Evolutionary conservation across 169 alveolate genomes (phyloP), one percentile per base, ranked within the genome.

Genomic region (Miamiensis avidus): DNA sequence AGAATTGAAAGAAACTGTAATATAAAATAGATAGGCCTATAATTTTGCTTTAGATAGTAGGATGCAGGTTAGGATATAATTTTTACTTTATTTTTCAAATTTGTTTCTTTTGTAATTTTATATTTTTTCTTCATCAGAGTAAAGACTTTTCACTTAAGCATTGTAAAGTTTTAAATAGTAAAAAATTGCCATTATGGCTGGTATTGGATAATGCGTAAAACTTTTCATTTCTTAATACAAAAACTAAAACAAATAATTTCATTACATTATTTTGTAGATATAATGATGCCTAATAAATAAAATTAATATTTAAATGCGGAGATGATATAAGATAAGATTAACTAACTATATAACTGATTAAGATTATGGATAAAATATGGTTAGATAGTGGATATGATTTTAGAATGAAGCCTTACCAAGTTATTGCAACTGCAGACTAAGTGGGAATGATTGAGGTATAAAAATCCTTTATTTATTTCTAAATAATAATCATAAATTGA

Each of bases 311-410:
- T 87, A 95, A 95, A 83, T 86, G 90, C 75, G 98, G 98, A 81
- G 98, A 95, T 92, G 98, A 95, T 81, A 79, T 95, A 25, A 89
- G 97, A 75, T 85, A 93, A 89, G 98, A 95, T 87, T 90, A 92
- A 28, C 91, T 95, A 15, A 93, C 96, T 6, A 77, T 95, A 1
- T 91, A 95, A 89, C 82, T 95, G 72, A 85, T 95, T 65, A 93
- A 92, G 86, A 89, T 95, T 49, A 95, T 95, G 97, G 97, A 95
- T 79, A 91, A 88, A 73, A 84, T 93, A 28, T 95, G 98, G 97
- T 79, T 92, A 27, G 87, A 93, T 34, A 76, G 89, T 34, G 91
- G 94, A 25, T 76, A 91, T 65, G 89, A 88, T 88, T 85, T 32
- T 85, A 34, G 86, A 49, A 95, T 95, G 96, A 87, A 89, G 25